phyloP scores from a whole-genome alignment of 352 stramenopile genomes.

The Phytophthora palmivora region DNA sequence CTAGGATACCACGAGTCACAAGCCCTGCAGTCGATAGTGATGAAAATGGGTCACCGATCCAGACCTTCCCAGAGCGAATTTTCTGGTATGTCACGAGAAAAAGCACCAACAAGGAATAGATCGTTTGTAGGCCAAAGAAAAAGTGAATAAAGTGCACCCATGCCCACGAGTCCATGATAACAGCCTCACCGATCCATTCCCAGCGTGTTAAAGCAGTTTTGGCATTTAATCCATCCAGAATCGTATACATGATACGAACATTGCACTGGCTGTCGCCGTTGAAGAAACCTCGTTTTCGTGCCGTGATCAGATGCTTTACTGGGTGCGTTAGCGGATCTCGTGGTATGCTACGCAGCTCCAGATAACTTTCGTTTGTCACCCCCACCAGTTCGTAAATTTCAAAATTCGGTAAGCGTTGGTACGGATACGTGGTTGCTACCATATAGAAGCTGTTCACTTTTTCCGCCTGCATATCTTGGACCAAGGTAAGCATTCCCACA shows the following conservation, averaged over 20 bases:
- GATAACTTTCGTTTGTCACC: constrained; percentile 28
- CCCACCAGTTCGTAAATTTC: constrained; percentile 31
- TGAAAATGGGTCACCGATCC: constrained; percentile 52
- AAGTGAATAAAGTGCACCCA: constrained; percentile 54
- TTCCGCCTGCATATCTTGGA: constrained; percentile 34
- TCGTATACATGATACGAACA: constrained; percentile 30
- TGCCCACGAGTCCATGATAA: constrained; percentile 40
- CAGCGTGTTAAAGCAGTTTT: constrained; percentile 27
- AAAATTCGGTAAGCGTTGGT: constrained; percentile 36
- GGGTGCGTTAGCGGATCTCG: constrained; percentile 17
- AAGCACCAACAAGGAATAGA: constrained; percentile 40
- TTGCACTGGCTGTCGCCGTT: constrained; percentile 35
- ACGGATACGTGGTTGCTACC: constrained; percentile 43
- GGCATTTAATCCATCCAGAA: constrained; percentile 16
- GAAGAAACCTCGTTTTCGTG: constrained; percentile 42
- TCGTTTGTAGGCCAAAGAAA: constrained; percentile 42
- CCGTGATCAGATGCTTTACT: constrained; percentile 40
- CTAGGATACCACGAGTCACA: constrained; percentile 21
- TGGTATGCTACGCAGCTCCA: constrained; percentile 34
- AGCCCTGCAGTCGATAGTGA: constrained; percentile 38
- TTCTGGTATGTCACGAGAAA: constrained; percentile 41
- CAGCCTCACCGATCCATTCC: constrained; percentile 27
- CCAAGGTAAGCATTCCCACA: constrained; percentile 35
- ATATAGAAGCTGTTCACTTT: constrained; percentile 38
- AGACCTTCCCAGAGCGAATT: constrained; percentile 40